Evolutionary conservation across 2,329 filamentous ascomycete genomes (phyloP).

Genomic region (Aspergillus puulaauensis): DNA sequence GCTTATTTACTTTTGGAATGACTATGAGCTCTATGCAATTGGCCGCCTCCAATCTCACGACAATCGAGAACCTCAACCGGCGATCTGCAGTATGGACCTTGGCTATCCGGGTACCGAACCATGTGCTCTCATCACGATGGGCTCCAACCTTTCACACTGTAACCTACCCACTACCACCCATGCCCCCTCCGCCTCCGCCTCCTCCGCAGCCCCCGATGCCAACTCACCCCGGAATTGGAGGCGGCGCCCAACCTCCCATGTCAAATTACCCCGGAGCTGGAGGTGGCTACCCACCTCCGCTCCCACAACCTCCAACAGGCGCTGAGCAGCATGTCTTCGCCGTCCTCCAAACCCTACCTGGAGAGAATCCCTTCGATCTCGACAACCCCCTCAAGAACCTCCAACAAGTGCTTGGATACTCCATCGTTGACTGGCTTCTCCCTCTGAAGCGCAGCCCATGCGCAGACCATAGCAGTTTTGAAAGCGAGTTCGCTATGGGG

Average conservation of each 20-base stretch:
- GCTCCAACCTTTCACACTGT: slow-evolving; percentile 39
- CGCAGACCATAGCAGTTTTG: slow-evolving; percentile 62
- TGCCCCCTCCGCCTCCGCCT: slow-evolving; percentile 10
- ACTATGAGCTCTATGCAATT: slow-evolving; percentile 68
- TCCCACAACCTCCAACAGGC: background rate
- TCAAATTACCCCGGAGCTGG: too few relatives aligned
- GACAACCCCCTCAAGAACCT: slow-evolving; percentile 67
- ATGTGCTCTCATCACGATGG: slow-evolving; percentile 38
- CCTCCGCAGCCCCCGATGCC: slow-evolving; percentile 2
- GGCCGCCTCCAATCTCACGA: slow-evolving; percentile 72
- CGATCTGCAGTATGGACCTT: slow-evolving; percentile 66
- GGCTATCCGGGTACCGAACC: slow-evolving; percentile 67
- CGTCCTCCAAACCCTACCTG: slow-evolving; percentile 69
- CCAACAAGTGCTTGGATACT: slow-evolving; percentile 74
- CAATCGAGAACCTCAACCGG: slow-evolving; percentile 72
- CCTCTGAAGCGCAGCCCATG: slow-evolving; percentile 76
- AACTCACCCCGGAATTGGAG: slow-evolving; percentile 12
- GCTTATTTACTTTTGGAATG: slow-evolving; percentile 80
- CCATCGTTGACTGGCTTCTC: slow-evolving; percentile 73
- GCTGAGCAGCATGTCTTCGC: slow-evolving; percentile 69
- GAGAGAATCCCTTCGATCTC: slow-evolving; percentile 84
- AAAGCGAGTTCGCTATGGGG: slow-evolving; percentile 69
- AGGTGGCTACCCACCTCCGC: slow-evolving; percentile 10
- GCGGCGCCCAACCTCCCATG: slow-evolving; percentile 12
- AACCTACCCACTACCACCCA: slow-evolving; percentile 39